phyloP scores from a whole-genome alignment of 345 rosid species.

The Hibiscus tridactylites region DNA sequence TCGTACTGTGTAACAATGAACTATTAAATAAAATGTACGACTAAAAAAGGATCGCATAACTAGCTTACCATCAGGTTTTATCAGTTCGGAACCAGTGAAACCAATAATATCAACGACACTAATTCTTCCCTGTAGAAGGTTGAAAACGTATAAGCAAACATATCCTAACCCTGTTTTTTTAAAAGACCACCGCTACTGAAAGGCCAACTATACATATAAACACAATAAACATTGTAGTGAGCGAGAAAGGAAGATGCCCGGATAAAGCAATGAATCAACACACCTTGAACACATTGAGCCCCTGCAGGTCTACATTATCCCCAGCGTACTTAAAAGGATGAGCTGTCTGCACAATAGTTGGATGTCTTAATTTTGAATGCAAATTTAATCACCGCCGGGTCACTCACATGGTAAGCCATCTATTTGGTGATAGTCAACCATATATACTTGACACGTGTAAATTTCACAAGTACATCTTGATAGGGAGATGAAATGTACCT shows the following conservation, averaged over 20 bases:
- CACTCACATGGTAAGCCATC: background rate
- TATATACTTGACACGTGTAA: background rate
- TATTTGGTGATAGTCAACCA: background rate
- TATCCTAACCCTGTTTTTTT: background rate
- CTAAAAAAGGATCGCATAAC: background rate
- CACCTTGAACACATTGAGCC: constrained; percentile 65
- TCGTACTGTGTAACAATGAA: background rate
- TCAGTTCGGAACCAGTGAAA: constrained; percentile 57
- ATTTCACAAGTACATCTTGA: background rate
- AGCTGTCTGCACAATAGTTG: constrained; percentile 36
- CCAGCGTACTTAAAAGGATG: constrained; percentile 67
- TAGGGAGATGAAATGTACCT: constrained; percentile 31
- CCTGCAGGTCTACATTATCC: constrained; percentile 68
- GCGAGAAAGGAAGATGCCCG: background rate
- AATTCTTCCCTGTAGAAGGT: constrained; percentile 61
- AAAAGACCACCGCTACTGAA: background rate
- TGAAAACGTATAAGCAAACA: constrained; percentile 9
- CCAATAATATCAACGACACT: constrained; percentile 85
- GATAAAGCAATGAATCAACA: constrained; percentile 4
- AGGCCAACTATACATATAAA: background rate
- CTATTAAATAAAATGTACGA: background rate
- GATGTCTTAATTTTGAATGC: background rate
- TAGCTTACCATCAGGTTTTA: constrained; percentile 61
- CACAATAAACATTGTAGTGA: background rate
- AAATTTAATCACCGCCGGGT: background rate